Evolutionary conservation across 805 yeast genomes (phyloP), one percentile per base, ranked within the genome.

Genomic region (Brettanomyces sp.): DNA sequence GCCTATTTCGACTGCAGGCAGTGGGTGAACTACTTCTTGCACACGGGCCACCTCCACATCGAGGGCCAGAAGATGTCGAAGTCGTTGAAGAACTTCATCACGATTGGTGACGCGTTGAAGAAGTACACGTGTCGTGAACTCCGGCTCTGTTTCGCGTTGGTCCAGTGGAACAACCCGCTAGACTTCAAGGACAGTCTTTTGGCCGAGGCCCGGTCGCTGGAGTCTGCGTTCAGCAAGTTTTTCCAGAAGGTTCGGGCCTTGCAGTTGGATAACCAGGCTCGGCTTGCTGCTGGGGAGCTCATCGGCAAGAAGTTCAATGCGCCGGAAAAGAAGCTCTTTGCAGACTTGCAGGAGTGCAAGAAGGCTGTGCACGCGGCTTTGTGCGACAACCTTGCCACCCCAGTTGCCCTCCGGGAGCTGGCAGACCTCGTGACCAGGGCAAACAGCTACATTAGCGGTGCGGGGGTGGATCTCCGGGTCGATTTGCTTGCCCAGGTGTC

Each of bases 61-160:
- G 97, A 93, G 65, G 99, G 99, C 21, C 97, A 89, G 67, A 93
- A 93, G 61, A 93, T 93, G 99, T 84, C 95, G 42, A 93, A 93
- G 68, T 83, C 95, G 39, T 73, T 93, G 59, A 93, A 93, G 65
- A 93, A 93, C 67, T 93, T 93, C 63, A 91, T 93, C 59, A 89
- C 98, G 9, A 88, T 93, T 55, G 85, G 84, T 52, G 95, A 91
- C 60, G 97, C 98, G 1, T 73, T 93, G 51, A 66, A 72, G 46
- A 76, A 65, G 52, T 87, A 79, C 58, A 64, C 85, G 2, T 65
- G 93, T 1, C 79, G 97, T 55, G 97, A 93, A 64, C 73, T 93
- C 56, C 78, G 99, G 53, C 73, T 93, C 54, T 90, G 90, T 8
- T 93, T 93, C 70, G 95, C 95, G 0, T 73, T 87, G 53, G 87